These are phyloP conservation scores for Miscanthus lutarioriparius DNA, from an alignment of 176 grass and related monocot species.

Conservation along the genomic window DNA sequence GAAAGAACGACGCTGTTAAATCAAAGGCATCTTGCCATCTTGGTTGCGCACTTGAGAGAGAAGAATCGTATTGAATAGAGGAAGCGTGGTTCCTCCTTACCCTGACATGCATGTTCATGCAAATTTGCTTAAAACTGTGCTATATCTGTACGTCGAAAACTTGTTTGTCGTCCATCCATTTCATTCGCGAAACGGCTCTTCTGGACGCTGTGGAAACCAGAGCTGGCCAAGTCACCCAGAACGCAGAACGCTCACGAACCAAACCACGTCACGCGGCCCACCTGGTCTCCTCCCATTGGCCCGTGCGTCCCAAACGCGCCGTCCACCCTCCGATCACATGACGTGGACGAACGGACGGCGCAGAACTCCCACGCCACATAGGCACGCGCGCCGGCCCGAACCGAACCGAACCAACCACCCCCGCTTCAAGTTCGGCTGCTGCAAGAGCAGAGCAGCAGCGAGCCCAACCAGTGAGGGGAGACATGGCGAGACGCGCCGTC, in stretches of 20 bases:
- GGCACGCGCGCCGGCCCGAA: neutral
- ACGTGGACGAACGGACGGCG: slow-evolving; percentile 15
- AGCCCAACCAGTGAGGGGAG: neutral
- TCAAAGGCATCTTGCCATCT: too few species aligned
- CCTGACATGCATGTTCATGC: too few species aligned
- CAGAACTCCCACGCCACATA: slow-evolving; percentile 1
- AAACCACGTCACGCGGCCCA: slow-evolving; percentile 48
- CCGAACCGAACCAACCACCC: neutral
- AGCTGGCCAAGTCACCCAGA: neutral
- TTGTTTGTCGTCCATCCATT: neutral
- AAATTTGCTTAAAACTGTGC: too few species aligned
- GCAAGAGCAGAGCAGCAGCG: neutral
- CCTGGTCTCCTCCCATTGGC: slow-evolving; percentile 46
- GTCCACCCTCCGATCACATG: slow-evolving; percentile 6
- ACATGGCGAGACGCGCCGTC: slow-evolving; percentile 36
- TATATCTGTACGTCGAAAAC: neutral
- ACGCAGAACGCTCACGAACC: neutral
- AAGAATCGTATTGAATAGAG: too few species aligned
- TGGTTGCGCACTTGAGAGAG: too few species aligned
- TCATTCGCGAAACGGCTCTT: neutral
- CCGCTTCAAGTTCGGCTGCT: neutral
- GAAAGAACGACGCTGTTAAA: too few species aligned
- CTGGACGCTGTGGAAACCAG: neutral
- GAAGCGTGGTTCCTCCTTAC: too few species aligned
- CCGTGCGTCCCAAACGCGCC: neutral